Evolutionary conservation across 164 flowering plant species (phyloP).

Genomic region (Dillenia turbinata): DNA sequence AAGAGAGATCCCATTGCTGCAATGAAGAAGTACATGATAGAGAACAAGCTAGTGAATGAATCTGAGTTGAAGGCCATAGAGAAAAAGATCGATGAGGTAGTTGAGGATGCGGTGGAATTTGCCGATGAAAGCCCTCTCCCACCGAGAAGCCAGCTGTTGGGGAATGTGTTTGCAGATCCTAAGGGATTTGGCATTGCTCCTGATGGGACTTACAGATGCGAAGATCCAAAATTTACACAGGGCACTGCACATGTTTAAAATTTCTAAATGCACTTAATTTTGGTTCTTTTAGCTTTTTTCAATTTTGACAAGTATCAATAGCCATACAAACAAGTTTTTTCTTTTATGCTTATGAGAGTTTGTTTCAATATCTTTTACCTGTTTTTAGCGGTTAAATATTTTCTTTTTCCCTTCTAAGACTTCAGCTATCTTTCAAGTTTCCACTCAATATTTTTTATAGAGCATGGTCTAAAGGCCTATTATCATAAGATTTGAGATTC

Average conservation of each 20-base stretch:
- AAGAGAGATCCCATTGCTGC: conserved; percentile 83
- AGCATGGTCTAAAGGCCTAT: no score
- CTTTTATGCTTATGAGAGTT: not conserved
- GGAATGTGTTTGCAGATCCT: conserved; percentile 93
- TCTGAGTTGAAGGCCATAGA: conserved; percentile 78
- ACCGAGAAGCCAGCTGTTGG: conserved; percentile 70
- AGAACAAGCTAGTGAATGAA: conserved; percentile 68
- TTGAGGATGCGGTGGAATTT: conserved; percentile 92
- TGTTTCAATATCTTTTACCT: conserved; percentile 6
- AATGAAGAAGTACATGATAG: conserved; percentile 75
- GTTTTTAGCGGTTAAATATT: not conserved
- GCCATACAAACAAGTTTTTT: conserved; percentile 5
- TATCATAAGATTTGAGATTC: no score
- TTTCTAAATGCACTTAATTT: not conserved
- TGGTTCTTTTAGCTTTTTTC: conserved; percentile 4
- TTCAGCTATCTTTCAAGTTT: no score
- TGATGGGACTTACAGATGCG: conserved; percentile 86
- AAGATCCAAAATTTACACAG: conserved; percentile 88
- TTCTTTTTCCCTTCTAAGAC: not conserved
- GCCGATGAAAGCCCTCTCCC: conserved; percentile 85
- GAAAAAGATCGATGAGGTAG: conserved; percentile 74
- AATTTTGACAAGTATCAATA: conserved; percentile 8
- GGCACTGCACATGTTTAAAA: conserved; percentile 88
- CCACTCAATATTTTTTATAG: no score
- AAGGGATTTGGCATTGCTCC: conserved; percentile 97